Conservation (phyloP, 805 yeast genomes). For the Ogataea methylovora region DNA sequence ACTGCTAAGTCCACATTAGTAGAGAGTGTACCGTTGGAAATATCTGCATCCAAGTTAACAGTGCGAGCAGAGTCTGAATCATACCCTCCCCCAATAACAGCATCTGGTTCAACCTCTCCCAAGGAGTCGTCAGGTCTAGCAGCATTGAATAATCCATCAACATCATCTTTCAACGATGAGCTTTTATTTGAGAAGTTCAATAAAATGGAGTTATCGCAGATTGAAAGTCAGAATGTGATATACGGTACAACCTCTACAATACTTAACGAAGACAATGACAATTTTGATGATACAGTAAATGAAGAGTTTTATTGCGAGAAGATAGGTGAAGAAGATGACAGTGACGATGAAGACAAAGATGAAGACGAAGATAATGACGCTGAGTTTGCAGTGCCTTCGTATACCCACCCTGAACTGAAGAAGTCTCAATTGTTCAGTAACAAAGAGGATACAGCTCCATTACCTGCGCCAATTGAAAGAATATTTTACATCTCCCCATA, state of each 20-base stretch:
- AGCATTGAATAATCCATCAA: too few relatives aligned
- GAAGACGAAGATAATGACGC: slow-evolving; percentile 29
- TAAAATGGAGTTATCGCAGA: background rate
- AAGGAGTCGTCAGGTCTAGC: too few relatives aligned
- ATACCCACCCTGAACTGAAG: slow-evolving; percentile 71
- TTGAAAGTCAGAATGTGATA: slow-evolving; percentile 12
- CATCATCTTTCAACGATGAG: background rate
- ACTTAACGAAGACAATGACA: background rate
- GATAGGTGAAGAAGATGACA: slow-evolving; percentile 5
- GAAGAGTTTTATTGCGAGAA: background rate
- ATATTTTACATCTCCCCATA: slow-evolving; percentile 79
- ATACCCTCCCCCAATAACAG: slow-evolving; percentile 15
- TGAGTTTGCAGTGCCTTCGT: slow-evolving; percentile 60
- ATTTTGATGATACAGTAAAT: background rate
- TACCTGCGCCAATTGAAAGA: slow-evolving; percentile 67
- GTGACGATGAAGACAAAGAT: slow-evolving; percentile 19
- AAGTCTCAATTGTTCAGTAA: slow-evolving; percentile 69
- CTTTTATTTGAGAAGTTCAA: slow-evolving; percentile 1
- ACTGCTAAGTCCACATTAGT: background rate
- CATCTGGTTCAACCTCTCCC: slow-evolving; percentile 11
- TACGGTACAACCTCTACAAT: slow-evolving; percentile 8
- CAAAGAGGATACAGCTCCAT: slow-evolving; percentile 49
- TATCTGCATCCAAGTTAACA: background rate
- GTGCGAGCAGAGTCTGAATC: slow-evolving; percentile 11
- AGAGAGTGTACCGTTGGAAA: background rate